These are phyloP conservation scores for Pseudogymnoascus sp. DNA, from an alignment of 2,329 filamentous ascomycete genomes.

Conservation along the genomic window DNA sequence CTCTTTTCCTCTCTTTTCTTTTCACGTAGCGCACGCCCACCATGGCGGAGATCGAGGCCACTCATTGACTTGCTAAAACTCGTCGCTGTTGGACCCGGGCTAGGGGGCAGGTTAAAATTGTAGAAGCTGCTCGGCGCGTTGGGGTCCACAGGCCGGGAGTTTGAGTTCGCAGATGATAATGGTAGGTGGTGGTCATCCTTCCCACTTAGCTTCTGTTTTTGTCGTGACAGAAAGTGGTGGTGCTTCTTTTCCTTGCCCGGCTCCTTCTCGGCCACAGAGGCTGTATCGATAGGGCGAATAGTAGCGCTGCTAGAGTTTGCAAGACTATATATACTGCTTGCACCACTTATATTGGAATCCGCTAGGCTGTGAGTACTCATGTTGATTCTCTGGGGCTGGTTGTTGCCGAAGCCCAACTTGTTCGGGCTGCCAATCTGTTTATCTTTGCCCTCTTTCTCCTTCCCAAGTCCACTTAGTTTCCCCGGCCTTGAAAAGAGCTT, in stretches of 20 bases:
- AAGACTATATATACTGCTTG: conserved; percentile 59
- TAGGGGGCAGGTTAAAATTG: conserved; percentile 67
- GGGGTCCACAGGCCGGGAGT: conserved; percentile 67
- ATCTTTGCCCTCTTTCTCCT: conserved; percentile 54
- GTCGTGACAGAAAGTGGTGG: conserved; percentile 69
- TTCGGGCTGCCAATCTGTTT: conserved; percentile 65
- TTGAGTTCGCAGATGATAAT: conserved; percentile 67
- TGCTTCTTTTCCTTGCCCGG: conserved; percentile 64
- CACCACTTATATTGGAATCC: conserved; percentile 43
- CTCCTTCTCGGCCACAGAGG: conserved; percentile 35
- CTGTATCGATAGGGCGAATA: conserved; percentile 51
- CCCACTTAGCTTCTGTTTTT: conserved; percentile 66
- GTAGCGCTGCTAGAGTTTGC: conserved; percentile 72
- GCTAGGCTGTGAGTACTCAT: conserved; percentile 63
- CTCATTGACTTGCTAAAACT: conserved; percentile 77
- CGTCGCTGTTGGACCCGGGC: conserved; percentile 54
- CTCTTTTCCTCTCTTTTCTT: conserved; percentile 69
- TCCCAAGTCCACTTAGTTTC: conserved; percentile 56
- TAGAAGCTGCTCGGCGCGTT: conserved; percentile 68
- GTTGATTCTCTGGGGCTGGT: conserved; percentile 47
- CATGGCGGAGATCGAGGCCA: conserved; percentile 69
- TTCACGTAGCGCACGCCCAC: conserved; percentile 65
- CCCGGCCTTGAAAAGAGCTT: conserved; percentile 74
- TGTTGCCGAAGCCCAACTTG: conserved; percentile 47
- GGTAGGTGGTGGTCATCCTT: conserved; percentile 67